phyloP scores from a whole-genome alignment of 2,329 filamentous ascomycete species.

The Cordyceps pruinosa region DNA sequence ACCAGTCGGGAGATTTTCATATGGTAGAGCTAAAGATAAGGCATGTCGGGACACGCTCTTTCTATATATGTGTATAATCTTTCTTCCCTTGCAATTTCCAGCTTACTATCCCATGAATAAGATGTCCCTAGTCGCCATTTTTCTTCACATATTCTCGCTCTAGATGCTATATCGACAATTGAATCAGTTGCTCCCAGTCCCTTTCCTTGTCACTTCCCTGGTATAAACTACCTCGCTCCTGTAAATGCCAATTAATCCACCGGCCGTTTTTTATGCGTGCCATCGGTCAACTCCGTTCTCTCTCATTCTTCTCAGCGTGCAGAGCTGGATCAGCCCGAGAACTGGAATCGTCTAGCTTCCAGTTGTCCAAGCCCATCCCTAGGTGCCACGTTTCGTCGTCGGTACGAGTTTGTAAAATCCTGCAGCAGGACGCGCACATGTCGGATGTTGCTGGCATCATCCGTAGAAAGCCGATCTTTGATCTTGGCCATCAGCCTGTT shows the following conservation, averaged over 20 bases:
- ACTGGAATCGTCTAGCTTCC: conserved; percentile 82
- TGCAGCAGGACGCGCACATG: conserved; percentile 82
- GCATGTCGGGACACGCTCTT: neutral
- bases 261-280: conserved; percentile 12
- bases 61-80: neutral
- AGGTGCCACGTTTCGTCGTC: conserved; percentile 90
- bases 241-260: conserved; percentile 15
- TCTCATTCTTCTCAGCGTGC: conserved; percentile 2
- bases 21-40: too few relatives aligned
- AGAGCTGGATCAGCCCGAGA: conserved; percentile 36
- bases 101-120: neutral
- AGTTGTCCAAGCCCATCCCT: conserved; percentile 82
- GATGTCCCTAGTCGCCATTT: neutral
- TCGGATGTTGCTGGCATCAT: conserved; percentile 54
- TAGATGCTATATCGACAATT: conserved; percentile 12
- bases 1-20: too few relatives aligned
- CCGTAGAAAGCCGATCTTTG: conserved; percentile 63
- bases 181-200: conserved; percentile 10
- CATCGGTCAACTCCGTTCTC: conserved; percentile 8
- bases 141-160: neutral
- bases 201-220: conserved; percentile 1
- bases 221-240: conserved; percentile 12
- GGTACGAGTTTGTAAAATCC: conserved; percentile 94
- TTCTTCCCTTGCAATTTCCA: neutral
- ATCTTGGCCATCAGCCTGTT: conserved; percentile 76